phyloP scores from a whole-genome alignment of 176 grass and related monocot genomes.

The Triticum urartu region DNA sequence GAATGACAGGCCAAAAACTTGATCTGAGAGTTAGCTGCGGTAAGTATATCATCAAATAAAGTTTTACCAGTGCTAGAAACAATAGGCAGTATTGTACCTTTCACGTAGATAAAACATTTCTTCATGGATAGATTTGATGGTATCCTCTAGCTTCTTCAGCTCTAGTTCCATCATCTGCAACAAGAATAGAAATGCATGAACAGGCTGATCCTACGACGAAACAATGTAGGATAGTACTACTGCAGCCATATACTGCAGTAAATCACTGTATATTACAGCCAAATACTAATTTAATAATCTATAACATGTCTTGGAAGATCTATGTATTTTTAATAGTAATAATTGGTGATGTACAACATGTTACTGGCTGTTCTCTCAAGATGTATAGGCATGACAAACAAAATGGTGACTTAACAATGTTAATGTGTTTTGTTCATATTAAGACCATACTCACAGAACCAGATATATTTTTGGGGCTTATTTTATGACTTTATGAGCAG shows the following conservation, averaged over 20 bases:
- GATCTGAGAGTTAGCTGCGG: not conserved
- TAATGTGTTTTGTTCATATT: not conserved
- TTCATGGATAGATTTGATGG: conserved; percentile 77
- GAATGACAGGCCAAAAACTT: not conserved
- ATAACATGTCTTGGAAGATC: not conserved
- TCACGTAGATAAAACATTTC: conserved; percentile 92
- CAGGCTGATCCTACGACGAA: not conserved
- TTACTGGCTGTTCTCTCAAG: not conserved
- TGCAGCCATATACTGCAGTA: too few species aligned
- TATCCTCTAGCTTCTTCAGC: conserved; percentile 87
- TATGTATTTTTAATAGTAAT: not conserved
- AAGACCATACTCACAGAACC: not conserved
- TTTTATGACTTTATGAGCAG: not conserved
- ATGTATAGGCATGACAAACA: not conserved
- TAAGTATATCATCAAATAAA: not conserved
- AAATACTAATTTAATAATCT: too few species aligned
- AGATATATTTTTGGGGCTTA: not conserved
- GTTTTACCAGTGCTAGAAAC: not conserved
- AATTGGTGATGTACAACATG: not conserved
- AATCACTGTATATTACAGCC: too few species aligned
- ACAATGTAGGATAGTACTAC: not conserved
- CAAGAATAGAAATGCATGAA: conserved; percentile 10
- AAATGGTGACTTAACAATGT: not conserved
- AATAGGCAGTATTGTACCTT: conserved; percentile 46
- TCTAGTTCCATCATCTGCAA: conserved; percentile 80